A percentile compares a stretch with the other conserved stretches of the same genome.
Evolutionary conservation across 441 rosid genomes (phyloP).

Genomic region (Aquilaria agallochum): DNA sequence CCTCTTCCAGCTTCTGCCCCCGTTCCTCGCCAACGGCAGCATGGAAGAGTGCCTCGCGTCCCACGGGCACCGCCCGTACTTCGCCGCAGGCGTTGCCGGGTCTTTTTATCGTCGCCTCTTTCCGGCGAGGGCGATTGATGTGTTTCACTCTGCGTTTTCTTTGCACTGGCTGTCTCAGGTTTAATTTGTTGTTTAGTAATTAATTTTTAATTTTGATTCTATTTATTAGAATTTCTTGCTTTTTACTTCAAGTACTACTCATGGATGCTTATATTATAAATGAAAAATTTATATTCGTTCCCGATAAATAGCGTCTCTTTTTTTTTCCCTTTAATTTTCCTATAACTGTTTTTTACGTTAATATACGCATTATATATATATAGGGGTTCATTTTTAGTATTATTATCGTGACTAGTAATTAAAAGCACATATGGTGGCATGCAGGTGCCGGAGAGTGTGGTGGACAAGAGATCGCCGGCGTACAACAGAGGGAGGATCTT

Average conservation of each 20-base stretch:
- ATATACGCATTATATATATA: background rate
- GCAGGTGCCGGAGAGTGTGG: conserved; percentile 80
- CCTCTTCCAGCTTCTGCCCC: conserved; percentile 88
- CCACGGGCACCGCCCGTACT: conserved; percentile 64
- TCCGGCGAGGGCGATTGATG: conserved; percentile 65
- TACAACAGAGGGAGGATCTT: conserved; percentile 77
- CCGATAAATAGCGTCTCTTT: conserved; percentile 14
- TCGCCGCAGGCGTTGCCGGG: conserved; percentile 89
- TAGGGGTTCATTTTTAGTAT: background rate
- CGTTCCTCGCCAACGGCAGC: conserved; percentile 49
- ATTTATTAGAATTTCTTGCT: background rate
- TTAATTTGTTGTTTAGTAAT: background rate
- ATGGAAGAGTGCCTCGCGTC: conserved; percentile 86
- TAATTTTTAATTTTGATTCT: background rate
- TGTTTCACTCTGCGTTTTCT: conserved; percentile 90
- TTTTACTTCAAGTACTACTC: no score
- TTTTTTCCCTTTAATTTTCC: conserved; percentile 9
- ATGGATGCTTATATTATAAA: background rate
- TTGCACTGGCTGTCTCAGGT: conserved; percentile 99
- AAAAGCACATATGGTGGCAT: background rate
- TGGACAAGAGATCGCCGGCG: conserved; percentile 62
- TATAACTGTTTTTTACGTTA: background rate
- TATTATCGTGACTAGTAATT: background rate
- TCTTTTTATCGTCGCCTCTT: conserved; percentile 83
- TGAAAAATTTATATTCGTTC: conserved; percentile 1